These are phyloP conservation scores for Nicotiana noctiflora DNA, from an alignment of 257 asterid genomes.

Conservation along the genomic window DNA sequence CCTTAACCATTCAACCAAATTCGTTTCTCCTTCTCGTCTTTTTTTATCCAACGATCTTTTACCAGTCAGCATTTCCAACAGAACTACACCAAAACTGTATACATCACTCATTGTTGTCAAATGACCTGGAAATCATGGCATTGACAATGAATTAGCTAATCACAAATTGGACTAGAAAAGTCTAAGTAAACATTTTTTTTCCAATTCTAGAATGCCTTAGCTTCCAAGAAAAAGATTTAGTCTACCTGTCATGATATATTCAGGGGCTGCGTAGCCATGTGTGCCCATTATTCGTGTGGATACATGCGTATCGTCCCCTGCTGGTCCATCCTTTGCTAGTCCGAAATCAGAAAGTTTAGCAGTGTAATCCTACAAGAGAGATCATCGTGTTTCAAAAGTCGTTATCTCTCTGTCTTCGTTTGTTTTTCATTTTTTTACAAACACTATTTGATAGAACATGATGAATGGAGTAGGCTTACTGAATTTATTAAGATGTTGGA, in stretches of 20 bases:
- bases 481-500: constrained; percentile 11
- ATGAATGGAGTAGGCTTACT: neutral
- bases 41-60: constrained; percentile 13
- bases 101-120: constrained; percentile 15
- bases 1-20: constrained; percentile 13
- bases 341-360: constrained; percentile 13
- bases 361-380: constrained; percentile 7
- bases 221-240: too few species aligned
- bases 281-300: constrained; percentile 14
- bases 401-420: neutral
- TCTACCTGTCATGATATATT: constrained; percentile 14
- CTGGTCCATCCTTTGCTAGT: constrained; percentile 14
- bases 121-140: constrained; percentile 7
- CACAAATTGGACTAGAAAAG: neutral
- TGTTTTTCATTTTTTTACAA: neutral
- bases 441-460: neutral
- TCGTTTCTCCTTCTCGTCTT: neutral
- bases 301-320: constrained; percentile 13
- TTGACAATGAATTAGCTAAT: neutral
- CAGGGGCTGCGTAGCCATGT: constrained; percentile 13
- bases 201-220: neutral
- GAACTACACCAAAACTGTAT: constrained; percentile 10
- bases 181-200: too few species aligned
- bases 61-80: constrained; percentile 9
- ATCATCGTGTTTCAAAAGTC: neutral